These are phyloP conservation scores for Haplosporangium gracile DNA, from an alignment of 192 early-diverging fungal genomes.

Conservation along the genomic window DNA sequence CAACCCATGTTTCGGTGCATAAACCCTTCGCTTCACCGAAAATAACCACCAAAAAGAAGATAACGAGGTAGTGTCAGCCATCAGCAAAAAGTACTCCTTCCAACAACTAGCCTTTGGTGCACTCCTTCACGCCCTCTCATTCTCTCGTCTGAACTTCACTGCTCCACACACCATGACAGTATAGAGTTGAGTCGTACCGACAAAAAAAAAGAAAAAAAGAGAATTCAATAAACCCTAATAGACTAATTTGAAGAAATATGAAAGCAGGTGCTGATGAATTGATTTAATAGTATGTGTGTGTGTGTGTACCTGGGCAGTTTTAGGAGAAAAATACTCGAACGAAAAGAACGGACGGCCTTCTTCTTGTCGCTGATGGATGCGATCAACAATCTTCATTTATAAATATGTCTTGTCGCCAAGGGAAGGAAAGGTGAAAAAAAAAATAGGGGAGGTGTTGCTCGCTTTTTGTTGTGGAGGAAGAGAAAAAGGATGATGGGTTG, in stretches of 20 bases:
- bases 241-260: not conserved
- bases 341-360: constrained; percentile 82
- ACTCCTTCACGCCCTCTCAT: no score
- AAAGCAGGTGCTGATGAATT: not conserved
- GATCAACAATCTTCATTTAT: constrained; percentile 79
- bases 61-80: no score
- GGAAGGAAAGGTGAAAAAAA: not conserved
- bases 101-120: no score
- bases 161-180: not conserved
- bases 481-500: not conserved
- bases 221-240: no score
- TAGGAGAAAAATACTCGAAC: constrained; percentile 98
- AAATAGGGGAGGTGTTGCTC: not conserved
- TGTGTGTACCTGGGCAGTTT: constrained; percentile 76
- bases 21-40: not conserved
- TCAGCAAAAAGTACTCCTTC: no score
- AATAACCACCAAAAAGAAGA: no score
- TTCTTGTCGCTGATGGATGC: constrained; percentile 71
- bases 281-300: not conserved
- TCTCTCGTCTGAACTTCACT: not conserved
- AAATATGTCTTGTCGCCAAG: not conserved
- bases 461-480: not conserved
- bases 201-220: not conserved
- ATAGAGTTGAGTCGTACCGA: not conserved
- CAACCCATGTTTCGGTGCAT: not conserved